phyloP scores from a whole-genome alignment of 1,284 basidiomycete genomes.

The Naganishia liquefaciens region DNA sequence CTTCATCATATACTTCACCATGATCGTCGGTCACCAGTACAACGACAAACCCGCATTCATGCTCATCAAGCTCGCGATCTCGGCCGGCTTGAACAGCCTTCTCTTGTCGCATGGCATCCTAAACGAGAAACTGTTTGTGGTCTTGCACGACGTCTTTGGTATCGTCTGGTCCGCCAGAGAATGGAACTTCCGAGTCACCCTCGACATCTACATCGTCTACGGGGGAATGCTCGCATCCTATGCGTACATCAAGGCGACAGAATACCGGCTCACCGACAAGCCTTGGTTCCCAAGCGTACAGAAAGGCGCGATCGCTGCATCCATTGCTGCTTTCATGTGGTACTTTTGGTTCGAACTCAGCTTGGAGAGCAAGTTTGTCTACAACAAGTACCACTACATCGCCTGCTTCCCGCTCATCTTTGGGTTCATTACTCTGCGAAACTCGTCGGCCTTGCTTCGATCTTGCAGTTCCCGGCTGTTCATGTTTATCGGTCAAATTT shows the following conservation, averaged over 20 bases:
- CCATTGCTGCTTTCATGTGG: slow-evolving; percentile 65
- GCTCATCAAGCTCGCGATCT: slow-evolving; percentile 67
- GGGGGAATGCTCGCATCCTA: slow-evolving; percentile 77
- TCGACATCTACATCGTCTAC: slow-evolving; percentile 86
- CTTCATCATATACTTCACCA: slow-evolving; percentile 76
- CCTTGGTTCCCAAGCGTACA: slow-evolving; percentile 64
- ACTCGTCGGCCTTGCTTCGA: slow-evolving; percentile 69
- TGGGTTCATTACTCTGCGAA: slow-evolving; percentile 72
- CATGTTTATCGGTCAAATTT: slow-evolving; percentile 77
- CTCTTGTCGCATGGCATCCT: slow-evolving; percentile 69
- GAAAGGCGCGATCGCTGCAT: slow-evolving; percentile 58
- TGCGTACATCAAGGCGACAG: slow-evolving; percentile 71
- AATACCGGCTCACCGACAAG: slow-evolving; percentile 69
- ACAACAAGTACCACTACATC: slow-evolving; percentile 81
- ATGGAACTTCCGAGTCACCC: slow-evolving; percentile 80
- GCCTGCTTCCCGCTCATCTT: slow-evolving; percentile 77
- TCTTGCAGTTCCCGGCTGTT: slow-evolving; percentile 69
- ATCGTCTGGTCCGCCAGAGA: slow-evolving; percentile 81
- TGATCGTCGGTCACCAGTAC: slow-evolving; percentile 68
- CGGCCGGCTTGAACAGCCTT: slow-evolving; percentile 63
- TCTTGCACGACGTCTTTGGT: slow-evolving; percentile 66
- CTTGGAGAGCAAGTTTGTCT: slow-evolving; percentile 74
- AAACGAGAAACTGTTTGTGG: slow-evolving; percentile 64
- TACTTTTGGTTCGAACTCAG: slow-evolving; percentile 78
- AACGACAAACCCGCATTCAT: slow-evolving; percentile 72